Percentiles rank a stretch among this genome's conserved stretches.
phyloP scores from a whole-genome alignment of 2,329 filamentous ascomycete species.

The Plectosphaerella sp. region DNA sequence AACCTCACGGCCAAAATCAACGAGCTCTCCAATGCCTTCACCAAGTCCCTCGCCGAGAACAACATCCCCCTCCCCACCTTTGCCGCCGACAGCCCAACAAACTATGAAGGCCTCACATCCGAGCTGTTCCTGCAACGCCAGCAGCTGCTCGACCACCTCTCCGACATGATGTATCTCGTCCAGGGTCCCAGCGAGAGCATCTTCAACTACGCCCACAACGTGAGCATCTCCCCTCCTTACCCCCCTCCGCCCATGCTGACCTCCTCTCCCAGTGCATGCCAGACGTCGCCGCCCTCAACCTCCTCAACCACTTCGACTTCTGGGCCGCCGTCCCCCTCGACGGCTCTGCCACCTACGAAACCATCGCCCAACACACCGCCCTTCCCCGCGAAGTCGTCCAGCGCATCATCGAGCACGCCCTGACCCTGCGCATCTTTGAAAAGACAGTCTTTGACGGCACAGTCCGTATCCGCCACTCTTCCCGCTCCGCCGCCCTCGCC shows the following conservation, averaged over 20 bases:
- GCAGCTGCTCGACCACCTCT: conserved; percentile 37
- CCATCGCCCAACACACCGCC: conserved; percentile 29
- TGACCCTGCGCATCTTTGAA: conserved; percentile 32
- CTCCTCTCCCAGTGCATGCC: conserved; percentile 29
- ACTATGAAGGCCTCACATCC: conserved; percentile 33
- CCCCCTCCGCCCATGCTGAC: not conserved
- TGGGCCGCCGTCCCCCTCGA: conserved; percentile 45
- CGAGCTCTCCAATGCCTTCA: conserved; percentile 36
- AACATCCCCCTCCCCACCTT: conserved; percentile 37
- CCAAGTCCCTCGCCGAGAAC: conserved; percentile 33
- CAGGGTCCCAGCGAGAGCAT: conserved; percentile 46
- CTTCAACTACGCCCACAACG: conserved; percentile 37
- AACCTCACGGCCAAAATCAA: conserved; percentile 39
- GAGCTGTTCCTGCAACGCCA: conserved; percentile 40
- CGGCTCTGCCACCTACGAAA: conserved; percentile 35
- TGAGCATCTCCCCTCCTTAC: conserved; percentile 14
- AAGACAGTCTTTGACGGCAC: conserved; percentile 13
- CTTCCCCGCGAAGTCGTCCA: conserved; percentile 33
- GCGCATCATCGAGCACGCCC: conserved; percentile 32
- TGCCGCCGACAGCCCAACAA: conserved; percentile 35
- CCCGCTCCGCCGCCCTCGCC: conserved; percentile 31
- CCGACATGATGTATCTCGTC: conserved; percentile 39
- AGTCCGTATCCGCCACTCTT: conserved; percentile 26
- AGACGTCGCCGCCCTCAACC: conserved; percentile 37
- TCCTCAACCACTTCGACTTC: conserved; percentile 48